Evolutionary conservation across 192 early-diverging fungal species (phyloP), one percentile per base, ranked within the genome.

Genomic region (Anaeromyces robustus): DNA sequence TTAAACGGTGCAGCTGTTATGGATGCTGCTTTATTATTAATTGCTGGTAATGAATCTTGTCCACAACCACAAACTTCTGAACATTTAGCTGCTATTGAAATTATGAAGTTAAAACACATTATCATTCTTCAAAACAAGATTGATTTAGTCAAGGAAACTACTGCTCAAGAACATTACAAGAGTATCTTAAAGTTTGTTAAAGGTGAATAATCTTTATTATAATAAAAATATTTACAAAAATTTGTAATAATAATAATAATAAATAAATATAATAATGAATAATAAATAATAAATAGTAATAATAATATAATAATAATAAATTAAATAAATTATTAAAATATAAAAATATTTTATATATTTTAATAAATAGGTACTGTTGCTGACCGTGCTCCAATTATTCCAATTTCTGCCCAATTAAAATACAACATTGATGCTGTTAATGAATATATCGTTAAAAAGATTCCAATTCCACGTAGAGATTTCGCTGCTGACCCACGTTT

Each of bases 71-170:
- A 99, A 89, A 99, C 97, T 30, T 93, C 92, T 29, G 97, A 99
- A 88, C 97, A 99, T 87, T 88, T 99, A 85, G 97, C 97, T 37
- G 97, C 97, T 77, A 96, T 99, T 82, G 96, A 98, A 86, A 98
- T 97, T 81, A 99, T 99, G 97, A 95, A 96, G 89, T 89, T 98
- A 77, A 86, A 97, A 82, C 92, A 98, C 85, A 95, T 99, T 80
- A 93, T 99, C 41, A 97, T 99, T 84, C 87, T 98, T 77, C 97
- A 99, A 86, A 99, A 99, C 92, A 99, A 99, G 87, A 92, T 99
- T 29, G 97, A 99, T 86, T 85, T 98, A 84, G 94, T 98, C 87
- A 96, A 95, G 88, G 95, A 99, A 82, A 87, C 90, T 78, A 94
- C 95, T 77, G 96, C 96, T 31, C 86, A 92, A 80, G 92, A 95